Base-by-base conservation (phyloP, 345 rosid genomes). In the Boechera divaricarpa region DNA sequence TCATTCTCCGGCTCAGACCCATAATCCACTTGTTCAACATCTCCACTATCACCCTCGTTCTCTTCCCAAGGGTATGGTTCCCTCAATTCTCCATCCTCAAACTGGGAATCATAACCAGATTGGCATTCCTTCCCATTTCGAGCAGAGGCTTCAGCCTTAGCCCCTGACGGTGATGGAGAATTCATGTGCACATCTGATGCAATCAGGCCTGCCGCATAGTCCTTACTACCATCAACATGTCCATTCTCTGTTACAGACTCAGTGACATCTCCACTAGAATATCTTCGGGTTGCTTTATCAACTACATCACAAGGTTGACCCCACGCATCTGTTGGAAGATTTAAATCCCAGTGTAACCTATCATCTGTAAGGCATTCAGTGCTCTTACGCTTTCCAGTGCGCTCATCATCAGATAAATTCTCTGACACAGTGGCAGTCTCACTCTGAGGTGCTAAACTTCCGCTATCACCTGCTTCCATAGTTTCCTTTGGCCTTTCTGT, bases 1-100 rank as follows among this genome's bases (percentile, higher is more conserved):
- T 85, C 88, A 69, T 82, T 85, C 33, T 84, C 84, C n/a, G 80
- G 73, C 33, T 86, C 89, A 70, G 86, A 82, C 35, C 79, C 87
- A 45, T 88, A 85, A 75, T 88, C 87, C 58, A 83, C 78, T 45
- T 78, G 84, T 63, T 88, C 89, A 33, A 61, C 79, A 26, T 86
- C 86, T 69, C 84, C 89, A 24, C 57, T 77, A 24, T 86, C 86
- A 1, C 63, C 76, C 16, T 72, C 79, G 48, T 81, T 72, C 51
- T 86, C 85, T 66, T 76, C 86, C 86, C 83, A 83, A 47, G 26
- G 77, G 67, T 81, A 82, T 4, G 85, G 66, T 67, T 87, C 93
- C 69, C 86, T 84, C 76, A 89, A 79, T 69, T 89, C 93, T 53
- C 93, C 89, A 56, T 89, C 90, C 81, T 89, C 90, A 74, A 84